Conservation (phyloP, 805 yeast species). For the Hanseniaspora mollemarum region DNA sequence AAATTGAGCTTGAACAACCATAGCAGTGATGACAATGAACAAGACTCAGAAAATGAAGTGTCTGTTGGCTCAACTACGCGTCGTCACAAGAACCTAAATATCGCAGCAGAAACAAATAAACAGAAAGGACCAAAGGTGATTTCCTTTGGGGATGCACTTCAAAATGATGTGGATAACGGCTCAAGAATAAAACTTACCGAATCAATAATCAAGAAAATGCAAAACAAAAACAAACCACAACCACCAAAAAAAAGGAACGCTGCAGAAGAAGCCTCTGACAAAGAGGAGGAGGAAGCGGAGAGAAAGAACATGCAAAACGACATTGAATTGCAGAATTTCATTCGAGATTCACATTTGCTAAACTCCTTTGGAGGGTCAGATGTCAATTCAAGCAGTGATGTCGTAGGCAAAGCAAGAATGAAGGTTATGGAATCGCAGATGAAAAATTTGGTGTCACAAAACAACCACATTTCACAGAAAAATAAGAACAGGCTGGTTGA, state of each 20-base stretch:
- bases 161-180: slow-evolving; percentile 23
- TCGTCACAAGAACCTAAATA: too few relatives aligned
- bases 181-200: slow-evolving; percentile 36
- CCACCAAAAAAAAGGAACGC: slow-evolving; percentile 31
- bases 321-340: slow-evolving; percentile 55
- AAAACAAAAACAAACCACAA: slow-evolving; percentile 49
- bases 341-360: slow-evolving; percentile 60
- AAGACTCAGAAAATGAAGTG: slow-evolving; percentile 22
- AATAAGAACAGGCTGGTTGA: slow-evolving; percentile 23
- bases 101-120: slow-evolving; percentile 19
- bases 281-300: slow-evolving; percentile 29
- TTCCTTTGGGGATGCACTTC: slow-evolving; percentile 28
- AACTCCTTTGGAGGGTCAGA: slow-evolving; percentile 28
- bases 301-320: slow-evolving; percentile 55
- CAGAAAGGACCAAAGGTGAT: slow-evolving; percentile 24
- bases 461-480: slow-evolving; percentile 32
- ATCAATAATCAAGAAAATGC: slow-evolving; percentile 29
- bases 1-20: too few relatives aligned
- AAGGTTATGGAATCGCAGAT: slow-evolving; percentile 53
- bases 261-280: slow-evolving; percentile 25
- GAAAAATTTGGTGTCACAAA: slow-evolving; percentile 32
- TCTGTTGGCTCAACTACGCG: slow-evolving; percentile 17
- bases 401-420: slow-evolving; percentile 55
- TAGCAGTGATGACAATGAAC: too few relatives aligned
- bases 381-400: slow-evolving; percentile 22